Evolutionary conservation across 2,329 filamentous ascomycete species (phyloP).

Genomic region (Penicillium sp.): DNA sequence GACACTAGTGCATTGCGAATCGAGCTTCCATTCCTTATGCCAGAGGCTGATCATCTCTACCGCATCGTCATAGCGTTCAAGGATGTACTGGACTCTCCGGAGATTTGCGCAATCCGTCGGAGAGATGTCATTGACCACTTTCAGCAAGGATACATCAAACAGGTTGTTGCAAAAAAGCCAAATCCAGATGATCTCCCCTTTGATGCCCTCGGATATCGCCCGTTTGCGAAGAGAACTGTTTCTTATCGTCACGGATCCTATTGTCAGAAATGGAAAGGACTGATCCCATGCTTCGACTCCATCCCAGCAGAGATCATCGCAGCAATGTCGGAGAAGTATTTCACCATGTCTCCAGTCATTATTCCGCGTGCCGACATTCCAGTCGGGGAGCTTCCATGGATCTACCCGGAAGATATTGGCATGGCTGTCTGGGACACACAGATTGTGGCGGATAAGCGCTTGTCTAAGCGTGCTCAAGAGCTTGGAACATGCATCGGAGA

Average conservation of each 20-base stretch:
- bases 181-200: conserved; percentile 14
- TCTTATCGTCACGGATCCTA: conserved; percentile 25
- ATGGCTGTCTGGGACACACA: conserved; percentile 26
- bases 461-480: conserved; percentile 35
- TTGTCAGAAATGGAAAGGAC: conserved; percentile 31
- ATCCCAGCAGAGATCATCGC: conserved; percentile 32
- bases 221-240: conserved; percentile 26
- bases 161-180: conserved; percentile 23
- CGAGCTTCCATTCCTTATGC: conserved; percentile 26
- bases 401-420: conserved; percentile 19
- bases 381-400: conserved; percentile 27
- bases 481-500: conserved; percentile 39
- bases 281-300: conserved; percentile 32
- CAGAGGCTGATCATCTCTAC: conserved; percentile 37
- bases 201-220: conserved; percentile 34
- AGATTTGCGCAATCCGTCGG: conserved; percentile 30
- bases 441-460: conserved; percentile 32
- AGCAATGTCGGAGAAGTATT: conserved; percentile 40
- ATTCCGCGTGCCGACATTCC: conserved; percentile 17
- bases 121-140: conserved; percentile 29
- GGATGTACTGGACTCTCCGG: conserved; percentile 30
- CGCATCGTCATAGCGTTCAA: conserved; percentile 38
- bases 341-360: conserved; percentile 24
- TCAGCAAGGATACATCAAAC: conserved; percentile 31
- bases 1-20: conserved; percentile 21